Percentiles rank a stretch among this genome's conserved stretches.
Evolutionary conservation across 2,329 filamentous ascomycete genomes (phyloP).

Genomic region (Waltergamsia citrina): DNA sequence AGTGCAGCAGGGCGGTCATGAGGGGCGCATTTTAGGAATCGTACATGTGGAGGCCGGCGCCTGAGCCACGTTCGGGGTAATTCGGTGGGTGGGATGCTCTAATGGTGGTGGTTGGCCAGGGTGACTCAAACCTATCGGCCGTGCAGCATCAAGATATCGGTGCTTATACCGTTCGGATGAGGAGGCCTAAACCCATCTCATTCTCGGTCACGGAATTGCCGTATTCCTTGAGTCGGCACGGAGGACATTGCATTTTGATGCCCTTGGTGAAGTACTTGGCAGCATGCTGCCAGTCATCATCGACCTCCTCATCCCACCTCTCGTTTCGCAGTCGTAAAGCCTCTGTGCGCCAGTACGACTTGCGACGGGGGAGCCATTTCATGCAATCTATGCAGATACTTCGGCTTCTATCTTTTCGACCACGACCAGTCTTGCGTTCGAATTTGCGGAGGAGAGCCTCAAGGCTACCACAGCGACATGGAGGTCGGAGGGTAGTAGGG

Average conservation of each 20-base stretch:
- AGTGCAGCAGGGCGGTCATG: no score
- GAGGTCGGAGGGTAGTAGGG: neutral
- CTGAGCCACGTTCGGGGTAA: no score
- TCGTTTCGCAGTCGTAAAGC: neutral
- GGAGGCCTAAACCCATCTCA: no score
- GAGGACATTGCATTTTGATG: neutral
- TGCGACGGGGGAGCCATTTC: neutral
- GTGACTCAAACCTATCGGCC: no score
- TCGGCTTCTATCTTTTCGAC: neutral
- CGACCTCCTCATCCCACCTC: neutral
- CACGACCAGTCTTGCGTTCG: neutral
- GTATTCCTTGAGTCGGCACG: neutral
- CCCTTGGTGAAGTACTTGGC: neutral
- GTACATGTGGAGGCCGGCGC: no score
- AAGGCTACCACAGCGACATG: conserved; percentile 1
- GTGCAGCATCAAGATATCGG: no score
- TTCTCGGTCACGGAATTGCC: no score
- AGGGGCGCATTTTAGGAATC: no score
- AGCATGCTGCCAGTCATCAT: neutral
- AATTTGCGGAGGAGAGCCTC: neutral
- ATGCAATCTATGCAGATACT: conserved; percentile 2
- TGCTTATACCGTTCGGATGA: no score
- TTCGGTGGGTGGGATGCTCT: no score
- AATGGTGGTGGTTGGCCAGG: no score
- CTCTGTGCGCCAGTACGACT: neutral